phyloP scores from a whole-genome alignment of 192 early-diverging fungal genomes.

The Gryganskiella cystojenkinii region DNA sequence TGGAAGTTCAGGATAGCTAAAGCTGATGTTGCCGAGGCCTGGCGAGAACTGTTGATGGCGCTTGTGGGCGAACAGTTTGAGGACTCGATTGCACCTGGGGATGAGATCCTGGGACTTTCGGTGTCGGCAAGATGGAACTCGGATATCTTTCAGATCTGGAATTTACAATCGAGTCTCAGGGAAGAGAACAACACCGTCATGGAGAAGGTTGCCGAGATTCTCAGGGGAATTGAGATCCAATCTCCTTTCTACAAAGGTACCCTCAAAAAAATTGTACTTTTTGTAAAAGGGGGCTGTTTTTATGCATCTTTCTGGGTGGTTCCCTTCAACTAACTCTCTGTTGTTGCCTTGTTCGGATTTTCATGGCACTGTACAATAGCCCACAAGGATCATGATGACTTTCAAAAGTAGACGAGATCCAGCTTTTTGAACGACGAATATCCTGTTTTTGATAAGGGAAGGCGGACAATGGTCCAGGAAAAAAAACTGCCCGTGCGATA shows the following conservation, averaged over 20 bases:
- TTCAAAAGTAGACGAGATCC: conserved; percentile 37
- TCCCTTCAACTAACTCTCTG: no score
- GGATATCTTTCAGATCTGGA: conserved; percentile 63
- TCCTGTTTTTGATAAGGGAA: no score
- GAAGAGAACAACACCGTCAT: conserved; percentile 50
- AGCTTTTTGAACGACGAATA: no score
- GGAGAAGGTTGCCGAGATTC: conserved; percentile 50
- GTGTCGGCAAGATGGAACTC: conserved; percentile 59
- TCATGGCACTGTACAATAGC: no score
- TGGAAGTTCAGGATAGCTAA: conserved; percentile 61
- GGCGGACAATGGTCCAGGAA: no score
- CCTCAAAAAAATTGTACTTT: neutral
- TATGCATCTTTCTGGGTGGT: no score
- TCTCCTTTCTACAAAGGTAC: conserved; percentile 61
- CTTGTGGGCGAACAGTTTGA: conserved; percentile 63
- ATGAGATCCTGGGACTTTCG: conserved; percentile 60
- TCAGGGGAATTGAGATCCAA: conserved; percentile 51
- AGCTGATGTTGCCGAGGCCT: conserved; percentile 50
- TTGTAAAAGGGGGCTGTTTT: neutral
- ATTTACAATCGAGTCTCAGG: conserved; percentile 47
- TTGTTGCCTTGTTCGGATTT: no score
- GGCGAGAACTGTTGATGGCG: conserved; percentile 61
- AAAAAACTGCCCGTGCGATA: no score
- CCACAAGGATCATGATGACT: conserved; percentile 55
- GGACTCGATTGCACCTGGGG: conserved; percentile 50